Evolutionary conservation across 805 yeast species (phyloP), one percentile per base, ranked within the genome.

Genomic region (Hanseniaspora pseudoguilliermondii): DNA sequence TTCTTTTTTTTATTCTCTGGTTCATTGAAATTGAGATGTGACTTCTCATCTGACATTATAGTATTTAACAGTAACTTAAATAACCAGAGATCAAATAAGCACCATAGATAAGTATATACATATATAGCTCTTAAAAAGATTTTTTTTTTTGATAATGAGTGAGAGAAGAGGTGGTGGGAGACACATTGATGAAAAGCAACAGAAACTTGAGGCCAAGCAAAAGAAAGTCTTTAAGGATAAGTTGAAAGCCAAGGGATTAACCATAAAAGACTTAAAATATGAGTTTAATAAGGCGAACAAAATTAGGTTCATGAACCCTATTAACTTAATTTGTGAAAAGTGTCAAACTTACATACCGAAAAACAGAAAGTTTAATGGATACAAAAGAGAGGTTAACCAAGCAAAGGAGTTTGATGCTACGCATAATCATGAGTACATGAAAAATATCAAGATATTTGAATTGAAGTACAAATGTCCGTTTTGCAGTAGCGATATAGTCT

Each of bases 321-420:
- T 52, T 8, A 48, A 48, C 10, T n/a, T 52, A 10, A 36, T 32
- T 2, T 52, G 55, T 44, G 23, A 18, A 3, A 27, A n/a, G 13
- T 52, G 55, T 27, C 27, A 39, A 18, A 27, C 41, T 3, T 52
- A 44, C 18, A 52, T 52, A 27, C 49, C 55, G 13, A 52, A 52
- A 25, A 43, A 52, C 16, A 43, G 55, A 44, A 52, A 52, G n/a
- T 52, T 52, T 15, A 52, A 52, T 44, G 55, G 55, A 7, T 52
- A 52, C 49, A 52, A 52, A 20, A 35, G 55, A 38, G 55, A 52
- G 13, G 55, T 52, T 15, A 52, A 52, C 23, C 25, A 44, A 11
- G 27, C 15, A 27, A 52, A 36, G 16, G 55, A 52, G 10, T 29
- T 49, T 16, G 38, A 46, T 13, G 49, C 8, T 2, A 4, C 27